Base-by-base conservation (phyloP, 2,329 filamentous ascomycete genomes). In the Paraphoma chrysanthemicola region DNA sequence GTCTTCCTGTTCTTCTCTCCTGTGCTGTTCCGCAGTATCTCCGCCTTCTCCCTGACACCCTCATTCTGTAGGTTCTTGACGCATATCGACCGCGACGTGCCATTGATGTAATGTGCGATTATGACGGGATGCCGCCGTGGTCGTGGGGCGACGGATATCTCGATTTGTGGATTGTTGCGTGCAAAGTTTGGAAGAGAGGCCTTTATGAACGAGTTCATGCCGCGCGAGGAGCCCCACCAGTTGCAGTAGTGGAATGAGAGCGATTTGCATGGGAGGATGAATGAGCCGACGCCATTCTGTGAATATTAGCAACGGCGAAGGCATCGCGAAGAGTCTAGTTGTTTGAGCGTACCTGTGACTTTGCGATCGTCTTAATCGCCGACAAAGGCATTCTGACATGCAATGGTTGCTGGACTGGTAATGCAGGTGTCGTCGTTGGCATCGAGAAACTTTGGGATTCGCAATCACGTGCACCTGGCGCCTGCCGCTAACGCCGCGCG, bases 191-290 rank as follows among this genome's bases (percentile, higher is more conserved):
- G 83, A 55, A 97, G 89, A 42, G 86, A 82, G 60, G 88, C 83
- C 77, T 90, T 90, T 77, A 98, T 88, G 83, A 97, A 97, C 68
- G 87, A 81, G 71, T 96, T 95, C 93, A 98, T 97, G 74, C 95
- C 95, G 72, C 83, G 88, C 38, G 94, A 98, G 78, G 92, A 96
- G 62, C 93, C 95, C 55, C 91, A 92, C 87, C 90, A 93, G 84
- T 98, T 93, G 83, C 95, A 98, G 83, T 97, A 99, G 82, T 96
- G 91, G 74, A 99, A 92, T 78, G 97, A 92, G 77, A 99, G 83
- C 75, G 90, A 91, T 84, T 92, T 96, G 88, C 95, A 99, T 83
- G 97, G 94, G 56, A 97, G 87, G 79, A 99, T 92, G 83, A 98
- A 98, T 76, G 93, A 91, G 72, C 94, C 94, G 67, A 98, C 85